Evolutionary conservation across 176 grass and related monocot species (phyloP).

Genomic region (Alopecurus myosuroides): DNA sequence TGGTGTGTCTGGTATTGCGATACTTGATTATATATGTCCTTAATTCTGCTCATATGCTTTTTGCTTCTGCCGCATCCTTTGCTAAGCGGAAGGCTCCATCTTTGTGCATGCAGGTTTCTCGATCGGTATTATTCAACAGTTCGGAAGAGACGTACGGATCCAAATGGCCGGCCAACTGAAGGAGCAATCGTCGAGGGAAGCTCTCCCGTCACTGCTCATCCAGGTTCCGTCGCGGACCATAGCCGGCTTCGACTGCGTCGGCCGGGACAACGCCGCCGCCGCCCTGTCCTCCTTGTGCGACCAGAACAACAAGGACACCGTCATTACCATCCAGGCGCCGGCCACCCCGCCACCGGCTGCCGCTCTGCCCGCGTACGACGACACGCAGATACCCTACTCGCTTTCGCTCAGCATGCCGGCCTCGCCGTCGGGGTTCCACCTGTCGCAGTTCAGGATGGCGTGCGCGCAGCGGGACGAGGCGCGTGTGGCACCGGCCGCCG

Average conservation of each 20-base stretch:
- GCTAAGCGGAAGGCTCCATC: too few species aligned
- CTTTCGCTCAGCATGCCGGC: slow-evolving; percentile 59
- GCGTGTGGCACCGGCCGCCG: background rate
- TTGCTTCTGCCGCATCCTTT: background rate
- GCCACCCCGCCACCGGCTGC: background rate
- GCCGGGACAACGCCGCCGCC: background rate
- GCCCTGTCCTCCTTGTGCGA: background rate
- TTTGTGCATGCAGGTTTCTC: slow-evolving; percentile 30
- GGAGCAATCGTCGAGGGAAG: background rate
- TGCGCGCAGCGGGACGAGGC: background rate
- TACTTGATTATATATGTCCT: slow-evolving; percentile 20
- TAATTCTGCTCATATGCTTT: background rate
- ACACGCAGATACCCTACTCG: slow-evolving; percentile 21
- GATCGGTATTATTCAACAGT: slow-evolving; percentile 27
- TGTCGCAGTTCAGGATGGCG: slow-evolving; percentile 36
- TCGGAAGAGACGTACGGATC: slow-evolving; percentile 16
- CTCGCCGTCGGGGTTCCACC: slow-evolving; percentile 68
- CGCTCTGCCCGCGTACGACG: background rate
- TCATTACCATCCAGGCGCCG: slow-evolving; percentile 36
- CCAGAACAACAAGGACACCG: slow-evolving; percentile 31
- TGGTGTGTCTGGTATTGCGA: slow-evolving; percentile 49
- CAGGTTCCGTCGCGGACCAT: slow-evolving; percentile 28
- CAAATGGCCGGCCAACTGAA: background rate
- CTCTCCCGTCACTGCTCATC: slow-evolving; percentile 32
- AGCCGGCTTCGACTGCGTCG: slow-evolving; percentile 46